phyloP scores from a whole-genome alignment of 176 grass and related monocot genomes.

The Cenchrus fungigraminus region DNA sequence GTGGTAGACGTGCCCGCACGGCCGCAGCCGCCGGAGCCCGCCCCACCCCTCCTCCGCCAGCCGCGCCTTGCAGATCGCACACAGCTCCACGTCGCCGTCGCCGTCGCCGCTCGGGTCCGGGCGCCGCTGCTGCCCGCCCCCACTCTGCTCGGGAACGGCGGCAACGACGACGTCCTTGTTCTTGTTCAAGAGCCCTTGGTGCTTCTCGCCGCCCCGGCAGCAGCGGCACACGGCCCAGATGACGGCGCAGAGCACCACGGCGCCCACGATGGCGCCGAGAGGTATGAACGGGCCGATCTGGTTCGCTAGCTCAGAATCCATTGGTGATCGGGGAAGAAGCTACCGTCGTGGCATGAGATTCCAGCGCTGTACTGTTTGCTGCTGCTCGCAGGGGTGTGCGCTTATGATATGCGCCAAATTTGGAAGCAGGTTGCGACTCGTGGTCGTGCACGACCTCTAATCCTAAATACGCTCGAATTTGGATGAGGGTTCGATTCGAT shows the following conservation, averaged over 20 bases:
- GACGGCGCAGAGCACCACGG: not conserved
- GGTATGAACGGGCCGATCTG: not conserved
- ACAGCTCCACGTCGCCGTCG: not conserved
- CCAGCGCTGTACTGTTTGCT: not conserved
- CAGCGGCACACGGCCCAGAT: not conserved
- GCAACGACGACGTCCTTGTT: not conserved
- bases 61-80: conserved; percentile 45
- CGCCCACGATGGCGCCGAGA: not conserved
- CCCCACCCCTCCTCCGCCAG: not conserved
- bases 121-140: not conserved
- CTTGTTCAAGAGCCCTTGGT: not conserved
- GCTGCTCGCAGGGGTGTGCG: too few relatives aligned
- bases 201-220: not conserved
- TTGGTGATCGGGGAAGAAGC: not conserved
- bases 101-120: not conserved
- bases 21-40: conserved; percentile 29
- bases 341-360: not conserved
- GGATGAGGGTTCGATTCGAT: too few relatives aligned
- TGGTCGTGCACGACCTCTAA: not conserved
- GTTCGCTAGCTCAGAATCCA: not conserved
- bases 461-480: not conserved
- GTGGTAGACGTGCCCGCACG: conserved; percentile 52
- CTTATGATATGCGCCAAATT: not conserved
- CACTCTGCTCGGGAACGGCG: not conserved
- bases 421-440: not conserved